Conservation (phyloP, 2,329 filamentous ascomycete genomes). For the Fusarium xylarioides region DNA sequence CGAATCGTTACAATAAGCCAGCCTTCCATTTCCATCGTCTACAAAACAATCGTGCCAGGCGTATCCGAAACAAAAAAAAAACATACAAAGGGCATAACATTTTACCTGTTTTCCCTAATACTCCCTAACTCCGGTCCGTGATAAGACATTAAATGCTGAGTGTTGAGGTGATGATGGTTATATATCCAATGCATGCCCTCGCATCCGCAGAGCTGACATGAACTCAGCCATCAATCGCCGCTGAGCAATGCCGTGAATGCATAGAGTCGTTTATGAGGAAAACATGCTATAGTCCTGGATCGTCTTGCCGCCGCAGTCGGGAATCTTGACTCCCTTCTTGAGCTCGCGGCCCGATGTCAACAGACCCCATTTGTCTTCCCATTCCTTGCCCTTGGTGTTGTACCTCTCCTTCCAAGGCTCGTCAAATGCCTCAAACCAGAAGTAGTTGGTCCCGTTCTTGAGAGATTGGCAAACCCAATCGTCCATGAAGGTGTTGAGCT, state of each 20-base stretch:
- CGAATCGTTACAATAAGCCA: slow-evolving; percentile 9
- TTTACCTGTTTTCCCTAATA: slow-evolving; percentile 25
- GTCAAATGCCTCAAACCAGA: slow-evolving; percentile 98
- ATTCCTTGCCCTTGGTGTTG: slow-evolving; percentile 74
- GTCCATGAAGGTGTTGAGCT: slow-evolving; percentile 87
- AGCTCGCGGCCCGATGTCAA: slow-evolving; percentile 86
- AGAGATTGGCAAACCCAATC: slow-evolving; percentile 86
- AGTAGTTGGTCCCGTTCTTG: slow-evolving; percentile 87
- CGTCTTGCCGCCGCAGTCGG: slow-evolving; percentile 82
- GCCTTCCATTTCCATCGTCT: slow-evolving; percentile 2
- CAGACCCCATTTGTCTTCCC: slow-evolving; percentile 96
- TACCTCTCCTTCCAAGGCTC: slow-evolving; percentile 91
- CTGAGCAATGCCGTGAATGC: neutral
- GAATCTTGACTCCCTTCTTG: slow-evolving; percentile 85
- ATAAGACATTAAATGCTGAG: slow-evolving; percentile 22
- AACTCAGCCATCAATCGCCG: slow-evolving; percentile 2
- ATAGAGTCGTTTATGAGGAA: slow-evolving; percentile 10
- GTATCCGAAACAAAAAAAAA: slow-evolving; percentile 8
- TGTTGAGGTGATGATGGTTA: slow-evolving; percentile 1
- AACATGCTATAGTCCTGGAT: slow-evolving; percentile 47
- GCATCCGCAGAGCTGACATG: slow-evolving; percentile 3
- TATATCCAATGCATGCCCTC: slow-evolving; percentile 29
- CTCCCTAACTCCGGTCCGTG: slow-evolving; percentile 26
- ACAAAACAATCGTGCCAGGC: slow-evolving; percentile 8
- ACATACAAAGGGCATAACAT: slow-evolving; percentile 16